Base-by-base conservation (phyloP, 2,329 filamentous ascomycete species). In the Cladorrhinum sp. region DNA sequence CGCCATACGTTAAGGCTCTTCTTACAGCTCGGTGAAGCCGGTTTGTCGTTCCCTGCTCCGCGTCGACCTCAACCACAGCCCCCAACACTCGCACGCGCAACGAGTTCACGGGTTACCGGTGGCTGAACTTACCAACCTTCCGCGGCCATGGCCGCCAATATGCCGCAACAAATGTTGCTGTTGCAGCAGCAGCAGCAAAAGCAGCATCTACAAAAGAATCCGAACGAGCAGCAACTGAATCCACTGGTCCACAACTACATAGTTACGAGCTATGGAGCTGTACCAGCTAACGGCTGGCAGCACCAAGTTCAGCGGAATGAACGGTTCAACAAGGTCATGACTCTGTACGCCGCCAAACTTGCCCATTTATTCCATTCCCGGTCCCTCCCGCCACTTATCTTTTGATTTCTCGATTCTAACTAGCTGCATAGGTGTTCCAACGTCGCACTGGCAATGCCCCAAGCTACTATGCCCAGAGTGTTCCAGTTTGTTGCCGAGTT, bases 111-210 rank as follows among this genome's bases (percentile, higher is more conserved):
- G 5, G 23, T 18, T 50, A 33, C 42, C 49, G 58, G 54, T 39
- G 61, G 53, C 53, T 67, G 62, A 66, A 59, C 50, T 23, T 53
- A 53, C 61, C 57, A 60, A 60, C 16, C 61, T 56, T 62, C 63
- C 66, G 79, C 79, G 77, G 80, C 80, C 74, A 86, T 86, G 83
- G 82, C 83, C 76, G 82, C 80, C 71, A 85, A 84, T 67, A 80
- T 85, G 75, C 79, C 80, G 72, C 82, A 83, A 77, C 75, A 80
- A 73, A 75, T 80, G 72, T 75, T 75, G 67, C 75, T 71, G 65
- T 73, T 73, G 62, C 76, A 76, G 60, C 71, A 72, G 51, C 70
- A 57, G 21, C 3, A 55, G 48, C 55, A 59, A 60, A 33, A 64
- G 65, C 39, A 59, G 26, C 55, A 58, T 8, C 59, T 55, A 18